phyloP scores from a whole-genome alignment of 139 green algal genomes.

The Closterium sp. region DNA sequence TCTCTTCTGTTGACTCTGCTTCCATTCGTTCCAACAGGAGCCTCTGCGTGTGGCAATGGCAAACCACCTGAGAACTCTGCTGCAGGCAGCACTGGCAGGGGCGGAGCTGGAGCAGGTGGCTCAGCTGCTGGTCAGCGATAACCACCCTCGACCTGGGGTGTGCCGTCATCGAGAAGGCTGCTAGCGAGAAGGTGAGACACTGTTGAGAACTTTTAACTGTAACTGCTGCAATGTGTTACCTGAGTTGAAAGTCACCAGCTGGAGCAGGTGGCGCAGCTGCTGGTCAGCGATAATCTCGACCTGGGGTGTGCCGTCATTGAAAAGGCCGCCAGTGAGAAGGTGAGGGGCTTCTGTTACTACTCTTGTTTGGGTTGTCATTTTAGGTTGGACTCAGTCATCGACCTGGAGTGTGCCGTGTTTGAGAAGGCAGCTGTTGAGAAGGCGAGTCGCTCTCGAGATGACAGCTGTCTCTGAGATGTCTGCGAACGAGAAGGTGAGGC shows the following conservation, averaged over 20 bases:
- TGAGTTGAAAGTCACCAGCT: slow-evolving; percentile 12
- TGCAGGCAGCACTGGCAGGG: slow-evolving; percentile 59
- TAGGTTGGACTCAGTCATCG: no score
- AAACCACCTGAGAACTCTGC: slow-evolving; percentile 75
- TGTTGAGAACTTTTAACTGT: no score
- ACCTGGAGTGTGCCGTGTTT: no score
- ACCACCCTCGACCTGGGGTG: slow-evolving; percentile 95
- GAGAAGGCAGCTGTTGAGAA: no score
- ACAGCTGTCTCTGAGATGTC: no score
- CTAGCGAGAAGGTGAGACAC: slow-evolving; percentile 75
- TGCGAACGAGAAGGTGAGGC: no score
- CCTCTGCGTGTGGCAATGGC: slow-evolving; percentile 79
- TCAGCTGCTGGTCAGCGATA: slow-evolving; percentile 67
- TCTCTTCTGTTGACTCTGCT: no score
- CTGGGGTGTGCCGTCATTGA: slow-evolving; percentile 93
- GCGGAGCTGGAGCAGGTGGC: slow-evolving; percentile 57
- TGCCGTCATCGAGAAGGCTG: slow-evolving; percentile 88
- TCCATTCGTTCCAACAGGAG: no score
- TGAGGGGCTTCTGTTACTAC: no score
- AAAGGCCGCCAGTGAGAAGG: slow-evolving; percentile 87
- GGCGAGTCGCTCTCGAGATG: no score
- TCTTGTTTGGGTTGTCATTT: no score
- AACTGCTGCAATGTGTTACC: no score
- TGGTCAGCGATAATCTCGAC: slow-evolving; percentile 92
- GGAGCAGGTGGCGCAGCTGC: slow-evolving; percentile 63